Percentiles rank a stretch among this genome's conserved stretches.
Evolutionary conservation across 2,329 filamentous ascomycete species (phyloP).

Genomic region (Orbilia quercus): DNA sequence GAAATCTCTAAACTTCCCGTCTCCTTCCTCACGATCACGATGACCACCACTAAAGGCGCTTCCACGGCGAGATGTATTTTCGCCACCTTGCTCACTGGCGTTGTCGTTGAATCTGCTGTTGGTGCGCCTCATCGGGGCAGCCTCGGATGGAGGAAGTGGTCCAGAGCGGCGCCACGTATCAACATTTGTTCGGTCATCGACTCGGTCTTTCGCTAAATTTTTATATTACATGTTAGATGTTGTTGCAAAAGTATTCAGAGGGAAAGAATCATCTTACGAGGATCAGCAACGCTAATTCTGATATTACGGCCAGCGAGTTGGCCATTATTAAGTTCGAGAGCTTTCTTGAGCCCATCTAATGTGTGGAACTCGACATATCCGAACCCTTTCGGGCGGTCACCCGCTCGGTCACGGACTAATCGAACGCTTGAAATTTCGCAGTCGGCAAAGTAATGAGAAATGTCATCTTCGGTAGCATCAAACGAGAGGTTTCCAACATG

Average conservation of each 20-base stretch:
- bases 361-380: constrained; percentile 95
- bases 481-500: constrained; percentile 97
- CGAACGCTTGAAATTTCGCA: constrained; percentile 91
- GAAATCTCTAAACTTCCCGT: constrained; percentile 82
- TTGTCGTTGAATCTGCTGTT: constrained; percentile 67
- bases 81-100: constrained; percentile 66
- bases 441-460: constrained; percentile 84
- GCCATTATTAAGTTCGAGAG: constrained; percentile 81
- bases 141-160: constrained; percentile 74
- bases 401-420: constrained; percentile 95
- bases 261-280: constrained; percentile 75
- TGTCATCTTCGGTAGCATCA: constrained; percentile 84
- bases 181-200: constrained; percentile 81
- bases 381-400: constrained; percentile 95
- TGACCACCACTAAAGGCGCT: constrained; percentile 73
- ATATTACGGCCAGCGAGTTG: constrained; percentile 89
- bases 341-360: constrained; percentile 89
- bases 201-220: constrained; percentile 81
- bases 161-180: constrained; percentile 91
- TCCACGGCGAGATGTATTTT: constrained; percentile 74
- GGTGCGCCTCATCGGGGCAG: constrained; percentile 63
- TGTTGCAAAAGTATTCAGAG: neutral
- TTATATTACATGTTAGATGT: constrained; percentile 11
- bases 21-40: constrained; percentile 69
- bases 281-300: constrained; percentile 94